phyloP scores from a whole-genome alignment of 306 rosid genomes.

The Biancaea sappan region DNA sequence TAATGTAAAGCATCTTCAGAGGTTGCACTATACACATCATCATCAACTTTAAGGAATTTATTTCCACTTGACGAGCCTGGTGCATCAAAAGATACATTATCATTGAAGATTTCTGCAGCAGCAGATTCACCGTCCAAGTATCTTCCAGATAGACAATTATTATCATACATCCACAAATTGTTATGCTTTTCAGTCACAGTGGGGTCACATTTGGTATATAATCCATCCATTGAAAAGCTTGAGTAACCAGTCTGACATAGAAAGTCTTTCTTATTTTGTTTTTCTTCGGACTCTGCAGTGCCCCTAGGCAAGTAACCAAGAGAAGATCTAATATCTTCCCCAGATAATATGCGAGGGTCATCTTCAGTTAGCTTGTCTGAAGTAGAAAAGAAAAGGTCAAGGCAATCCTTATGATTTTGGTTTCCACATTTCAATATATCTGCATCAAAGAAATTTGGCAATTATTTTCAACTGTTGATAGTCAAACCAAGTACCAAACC shows the following conservation, averaged over 20 bases:
- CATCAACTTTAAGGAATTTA: constrained; percentile 42
- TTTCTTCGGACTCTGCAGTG: constrained; percentile 42
- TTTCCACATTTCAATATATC: constrained; percentile 44
- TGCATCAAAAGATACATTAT: constrained; percentile 42
- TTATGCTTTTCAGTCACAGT: constrained; percentile 34
- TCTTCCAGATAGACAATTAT: constrained; percentile 36
- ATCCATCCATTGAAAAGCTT: constrained; percentile 44
- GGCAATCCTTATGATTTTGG: constrained; percentile 42
- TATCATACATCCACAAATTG: constrained; percentile 36
- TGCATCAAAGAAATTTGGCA: constrained; percentile 50
- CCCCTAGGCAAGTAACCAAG: constrained; percentile 32
- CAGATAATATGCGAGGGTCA: constrained; percentile 37
- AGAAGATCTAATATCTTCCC: constrained; percentile 41
- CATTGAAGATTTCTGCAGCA: constrained; percentile 37
- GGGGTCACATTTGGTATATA: constrained; percentile 46
- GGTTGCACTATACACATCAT: constrained; percentile 38
- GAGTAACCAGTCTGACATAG: constrained; percentile 41
- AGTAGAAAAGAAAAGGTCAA: constrained; percentile 45
- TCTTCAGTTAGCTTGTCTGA: constrained; percentile 53
- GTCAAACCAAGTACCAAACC: constrained; percentile 41
- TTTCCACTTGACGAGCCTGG: constrained; percentile 48
- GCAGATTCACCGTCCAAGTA: constrained; percentile 43
- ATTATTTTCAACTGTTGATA: constrained; percentile 26
- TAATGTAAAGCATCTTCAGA: constrained; percentile 38
- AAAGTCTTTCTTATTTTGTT: constrained; percentile 41